Conservation (phyloP, 768 basidiomycete species). For the Suillus hirtellus region DNA sequence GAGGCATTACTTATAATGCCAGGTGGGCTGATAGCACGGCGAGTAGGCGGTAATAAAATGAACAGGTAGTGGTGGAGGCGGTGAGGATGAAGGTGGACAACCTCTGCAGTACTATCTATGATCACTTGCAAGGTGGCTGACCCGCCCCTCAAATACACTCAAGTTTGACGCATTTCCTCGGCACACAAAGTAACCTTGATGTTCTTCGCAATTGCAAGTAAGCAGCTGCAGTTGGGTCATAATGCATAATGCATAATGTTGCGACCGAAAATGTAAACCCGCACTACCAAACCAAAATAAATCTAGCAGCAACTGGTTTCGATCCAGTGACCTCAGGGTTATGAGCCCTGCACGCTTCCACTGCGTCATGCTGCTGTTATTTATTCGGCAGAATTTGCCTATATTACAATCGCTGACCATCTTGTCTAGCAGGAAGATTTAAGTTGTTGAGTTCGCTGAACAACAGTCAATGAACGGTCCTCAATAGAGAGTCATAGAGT, state of each 20-base stretch:
- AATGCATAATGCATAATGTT: no score
- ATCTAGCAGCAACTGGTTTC: conserved; percentile 62
- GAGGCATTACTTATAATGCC: not conserved
- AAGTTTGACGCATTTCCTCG: not conserved
- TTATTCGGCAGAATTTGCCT: not conserved
- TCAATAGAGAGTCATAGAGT: no score
- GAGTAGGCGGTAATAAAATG: not conserved
- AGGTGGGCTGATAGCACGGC: not conserved
- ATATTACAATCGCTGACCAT: not conserved
- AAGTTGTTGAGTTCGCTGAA: no score
- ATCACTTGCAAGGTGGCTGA: not conserved
- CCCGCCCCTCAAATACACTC: not conserved
- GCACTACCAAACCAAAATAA: not conserved
- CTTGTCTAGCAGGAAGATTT: no score
- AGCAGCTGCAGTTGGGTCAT: not conserved
- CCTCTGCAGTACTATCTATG: not conserved
- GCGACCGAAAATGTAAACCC: no score
- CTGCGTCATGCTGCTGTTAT: conserved; percentile 55
- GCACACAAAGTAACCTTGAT: not conserved
- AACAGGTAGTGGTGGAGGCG: not conserved
- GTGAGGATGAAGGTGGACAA: not conserved
- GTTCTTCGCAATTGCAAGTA: not conserved
- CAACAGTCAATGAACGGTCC: no score
- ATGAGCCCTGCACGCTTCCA: conserved; percentile 60
- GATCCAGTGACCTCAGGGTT: conserved; percentile 68